Percentiles rank a stretch among this genome's conserved stretches.
Conservation (phyloP, 2,329 filamentous ascomycete genomes). For the Thelonectria olida region DNA sequence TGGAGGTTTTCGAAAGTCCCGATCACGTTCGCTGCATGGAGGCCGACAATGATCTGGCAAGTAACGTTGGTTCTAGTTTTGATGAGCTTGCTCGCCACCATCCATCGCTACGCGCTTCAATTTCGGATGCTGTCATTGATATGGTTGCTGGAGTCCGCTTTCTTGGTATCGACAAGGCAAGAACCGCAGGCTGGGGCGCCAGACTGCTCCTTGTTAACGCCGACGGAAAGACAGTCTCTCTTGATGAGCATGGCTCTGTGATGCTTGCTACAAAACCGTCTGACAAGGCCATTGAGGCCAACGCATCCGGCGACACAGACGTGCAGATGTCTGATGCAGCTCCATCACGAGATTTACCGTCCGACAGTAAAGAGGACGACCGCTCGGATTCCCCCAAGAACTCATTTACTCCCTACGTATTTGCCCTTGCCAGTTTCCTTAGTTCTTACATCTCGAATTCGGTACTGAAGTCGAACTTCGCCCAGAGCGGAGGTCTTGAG, state of each 20-base stretch:
- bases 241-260: constrained; percentile 62
- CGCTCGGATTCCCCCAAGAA: constrained; percentile 39
- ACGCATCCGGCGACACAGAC: constrained; percentile 55
- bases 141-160: constrained; percentile 87
- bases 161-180: constrained; percentile 76
- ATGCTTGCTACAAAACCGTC: constrained; percentile 39
- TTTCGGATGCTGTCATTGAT: constrained; percentile 85
- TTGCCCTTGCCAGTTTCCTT: constrained; percentile 80
- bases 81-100: constrained; percentile 97
- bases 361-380: constrained; percentile 25
- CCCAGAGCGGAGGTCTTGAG: constrained; percentile 83
- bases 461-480: constrained; percentile 76
- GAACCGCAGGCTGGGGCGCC: constrained; percentile 75
- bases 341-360: constrained; percentile 20
- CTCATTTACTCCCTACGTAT: constrained; percentile 74
- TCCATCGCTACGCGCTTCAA: constrained; percentile 79
- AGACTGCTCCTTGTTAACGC: constrained; percentile 75
- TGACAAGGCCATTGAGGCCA: constrained; percentile 52
- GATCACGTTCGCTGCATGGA: constrained; percentile 88
- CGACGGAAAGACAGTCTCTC: constrained; percentile 60
- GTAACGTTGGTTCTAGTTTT: constrained; percentile 82
- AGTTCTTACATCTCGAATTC: constrained; percentile 77
- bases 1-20: constrained; percentile 96
- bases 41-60: constrained; percentile 73
- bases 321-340: constrained; percentile 72